Percentiles rank a stretch among this genome's conserved stretches.
Evolutionary conservation across 225 moss, liverwort and hornwort genomes (phyloP).

Genomic region (Pseudisothecium myosuroides): DNA sequence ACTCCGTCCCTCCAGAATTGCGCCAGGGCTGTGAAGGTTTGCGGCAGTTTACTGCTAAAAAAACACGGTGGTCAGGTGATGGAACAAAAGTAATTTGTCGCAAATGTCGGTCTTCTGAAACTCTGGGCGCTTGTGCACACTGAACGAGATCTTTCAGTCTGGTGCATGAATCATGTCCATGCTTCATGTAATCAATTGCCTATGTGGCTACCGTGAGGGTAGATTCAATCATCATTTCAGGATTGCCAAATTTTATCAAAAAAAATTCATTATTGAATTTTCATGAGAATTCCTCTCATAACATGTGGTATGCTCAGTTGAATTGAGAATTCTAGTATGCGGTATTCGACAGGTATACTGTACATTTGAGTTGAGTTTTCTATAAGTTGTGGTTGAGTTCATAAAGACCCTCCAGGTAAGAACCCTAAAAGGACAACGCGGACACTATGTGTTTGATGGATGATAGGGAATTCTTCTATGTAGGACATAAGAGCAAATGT

Average conservation of each 20-base stretch:
- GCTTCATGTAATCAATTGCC: background rate
- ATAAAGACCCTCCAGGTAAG: background rate
- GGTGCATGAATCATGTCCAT: background rate
- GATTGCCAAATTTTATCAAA: background rate
- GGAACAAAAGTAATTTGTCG: background rate
- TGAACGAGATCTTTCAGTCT: background rate
- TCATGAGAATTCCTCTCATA: background rate
- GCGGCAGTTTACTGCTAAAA: background rate
- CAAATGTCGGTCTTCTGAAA: background rate
- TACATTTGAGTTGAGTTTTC: background rate
- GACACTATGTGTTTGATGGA: background rate
- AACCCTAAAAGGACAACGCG: background rate
- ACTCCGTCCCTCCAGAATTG: background rate
- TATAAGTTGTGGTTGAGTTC: background rate
- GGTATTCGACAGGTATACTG: background rate
- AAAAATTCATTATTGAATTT: background rate
- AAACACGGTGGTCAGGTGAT: background rate
- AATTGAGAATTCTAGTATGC: background rate
- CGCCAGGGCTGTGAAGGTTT: background rate
- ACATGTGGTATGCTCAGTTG: background rate
- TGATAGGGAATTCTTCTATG: no score
- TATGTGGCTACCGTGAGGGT: background rate
- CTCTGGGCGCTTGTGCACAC: background rate
- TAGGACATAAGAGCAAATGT: no score
- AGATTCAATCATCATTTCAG: background rate